These are phyloP conservation scores for Porphyrellus cyaneotinctus DNA, from an alignment of 768 basidiomycete genomes.

Conservation along the genomic window DNA sequence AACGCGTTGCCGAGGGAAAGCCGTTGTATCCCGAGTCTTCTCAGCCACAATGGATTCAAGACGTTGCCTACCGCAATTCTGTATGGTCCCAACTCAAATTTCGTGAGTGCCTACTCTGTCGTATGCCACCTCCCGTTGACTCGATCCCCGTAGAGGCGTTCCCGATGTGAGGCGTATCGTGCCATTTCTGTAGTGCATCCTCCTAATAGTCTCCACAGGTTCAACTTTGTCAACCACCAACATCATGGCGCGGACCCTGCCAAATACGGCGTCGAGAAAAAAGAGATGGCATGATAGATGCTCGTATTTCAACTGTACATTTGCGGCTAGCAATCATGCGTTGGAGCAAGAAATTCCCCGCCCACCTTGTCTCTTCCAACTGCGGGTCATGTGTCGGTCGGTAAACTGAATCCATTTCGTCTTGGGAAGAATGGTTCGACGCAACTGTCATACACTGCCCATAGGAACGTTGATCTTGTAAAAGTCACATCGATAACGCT, in stretches of 20 bases:
- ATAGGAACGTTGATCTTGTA: constrained; percentile 33
- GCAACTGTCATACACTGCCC: constrained; percentile 29
- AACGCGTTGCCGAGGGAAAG: constrained; percentile 71
- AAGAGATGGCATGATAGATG: constrained; percentile 25
- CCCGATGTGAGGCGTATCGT: constrained; percentile 57
- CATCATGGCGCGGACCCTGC: constrained; percentile 80
- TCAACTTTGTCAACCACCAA: constrained; percentile 92
- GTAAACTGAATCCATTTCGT: constrained; percentile 37
- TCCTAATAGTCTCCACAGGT: constrained; percentile 47
- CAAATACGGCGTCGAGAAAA: constrained; percentile 58
- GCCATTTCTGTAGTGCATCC: background rate
- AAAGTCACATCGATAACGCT: constrained; percentile 31
- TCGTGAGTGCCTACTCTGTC: constrained; percentile 45
- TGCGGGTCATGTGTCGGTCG: constrained; percentile 34
- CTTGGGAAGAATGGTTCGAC: constrained; percentile 35
- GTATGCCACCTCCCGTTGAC: constrained; percentile 3
- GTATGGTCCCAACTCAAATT: constrained; percentile 93
- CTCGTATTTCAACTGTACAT: constrained; percentile 5
- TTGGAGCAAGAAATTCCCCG: constrained; percentile 29
- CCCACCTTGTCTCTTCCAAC: constrained; percentile 35
- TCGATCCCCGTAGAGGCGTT: constrained; percentile 49
- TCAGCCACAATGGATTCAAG: constrained; percentile 84
- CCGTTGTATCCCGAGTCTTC: constrained; percentile 82
- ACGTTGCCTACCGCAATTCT: constrained; percentile 82
- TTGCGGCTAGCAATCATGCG: background rate